These are phyloP conservation scores for Melanomma pulvis-pyrius DNA, from an alignment of 495 filamentous ascomycete genomes.

Conservation along the genomic window DNA sequence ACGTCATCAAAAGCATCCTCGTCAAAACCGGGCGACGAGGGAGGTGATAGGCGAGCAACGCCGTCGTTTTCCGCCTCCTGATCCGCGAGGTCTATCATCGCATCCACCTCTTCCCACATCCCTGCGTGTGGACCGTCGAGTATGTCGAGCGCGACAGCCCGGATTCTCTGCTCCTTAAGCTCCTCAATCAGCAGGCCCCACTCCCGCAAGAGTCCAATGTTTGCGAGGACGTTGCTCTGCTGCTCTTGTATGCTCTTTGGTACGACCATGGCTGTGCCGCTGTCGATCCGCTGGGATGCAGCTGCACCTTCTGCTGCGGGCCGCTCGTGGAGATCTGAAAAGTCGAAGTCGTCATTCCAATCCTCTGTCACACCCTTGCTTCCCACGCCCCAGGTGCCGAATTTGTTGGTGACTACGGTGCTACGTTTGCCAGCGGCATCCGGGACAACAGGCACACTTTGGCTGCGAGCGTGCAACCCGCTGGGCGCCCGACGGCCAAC, in stretches of 20 bases:
- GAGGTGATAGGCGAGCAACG: slow-evolving; percentile 40
- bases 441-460: slow-evolving; percentile 88
- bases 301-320: slow-evolving; percentile 23
- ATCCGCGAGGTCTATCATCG: slow-evolving; percentile 51
- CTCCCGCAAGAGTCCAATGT: slow-evolving; percentile 47
- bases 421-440: slow-evolving; percentile 62
- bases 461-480: slow-evolving; percentile 82
- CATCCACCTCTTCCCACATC: slow-evolving; percentile 48
- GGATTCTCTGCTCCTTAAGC: slow-evolving; percentile 47
- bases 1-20: slow-evolving; percentile 44
- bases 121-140: slow-evolving; percentile 37
- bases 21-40: slow-evolving; percentile 47
- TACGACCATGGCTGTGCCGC: slow-evolving; percentile 47
- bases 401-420: slow-evolving; percentile 69
- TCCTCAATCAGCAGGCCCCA: slow-evolving; percentile 50
- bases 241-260: slow-evolving; percentile 47
- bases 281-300: slow-evolving; percentile 41
- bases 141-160: slow-evolving; percentile 43
- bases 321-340: slow-evolving; percentile 40
- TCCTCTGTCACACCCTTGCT: slow-evolving; percentile 66
- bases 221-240: slow-evolving; percentile 48
- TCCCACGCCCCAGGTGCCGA: slow-evolving; percentile 85
- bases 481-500: slow-evolving; percentile 74
- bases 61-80: slow-evolving; percentile 46
- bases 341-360: slow-evolving; percentile 52